Base-by-base conservation (phyloP, 2,329 filamentous ascomycete species). In the Trichoderma koningii region DNA sequence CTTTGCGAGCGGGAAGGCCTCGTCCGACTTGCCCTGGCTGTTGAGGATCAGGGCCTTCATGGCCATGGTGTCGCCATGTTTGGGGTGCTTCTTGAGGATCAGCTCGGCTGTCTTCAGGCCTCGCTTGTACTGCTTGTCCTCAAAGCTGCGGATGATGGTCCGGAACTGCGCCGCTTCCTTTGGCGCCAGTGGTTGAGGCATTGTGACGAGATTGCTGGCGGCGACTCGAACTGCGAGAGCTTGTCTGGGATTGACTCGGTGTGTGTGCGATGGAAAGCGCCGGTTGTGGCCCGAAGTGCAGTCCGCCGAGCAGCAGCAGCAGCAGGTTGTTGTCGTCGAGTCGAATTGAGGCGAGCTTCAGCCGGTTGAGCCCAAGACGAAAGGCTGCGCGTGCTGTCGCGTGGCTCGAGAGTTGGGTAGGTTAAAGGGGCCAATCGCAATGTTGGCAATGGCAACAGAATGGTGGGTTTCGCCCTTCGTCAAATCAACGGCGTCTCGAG, bases 11-110 rank as follows among this genome's bases (percentile, higher is more conserved):
- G 89, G 87, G 76, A 99, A 99, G 0, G 96, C 96, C 80, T 99
- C 95, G 65, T 97, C 92, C 34, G 89, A 89, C 79, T 96, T 94
- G 71, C 93, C 92, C 78, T 94, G 90, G 51, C 91, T 89, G 77
- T 96, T 98, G 78, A 98, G 87, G 71, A 98, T 97, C 70, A 99
- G 83, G 64, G 95, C 94, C 81, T 99, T 99, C 95, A 99, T 99
- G 63, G 95, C 96, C 80, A 96, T 90, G 26, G 95, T 99, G 77
- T 99, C 96, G 75, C 93, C 96, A 89, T 99, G 95, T 73, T 92
- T 95, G 48, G 94, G 92, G 75, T 91, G 89, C 79, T 97, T 98
- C 77, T 91, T 91, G 70, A 99, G 87, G 76, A 99, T 97, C 79
- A 97, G 92, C 76, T 99, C 95, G 71, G 95, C 94, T 53, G 91